A percentile compares a stretch with the other conserved stretches of the same genome.
phyloP scores from a whole-genome alignment of 768 basidiomycete genomes.

The Naganishia kalamii region DNA sequence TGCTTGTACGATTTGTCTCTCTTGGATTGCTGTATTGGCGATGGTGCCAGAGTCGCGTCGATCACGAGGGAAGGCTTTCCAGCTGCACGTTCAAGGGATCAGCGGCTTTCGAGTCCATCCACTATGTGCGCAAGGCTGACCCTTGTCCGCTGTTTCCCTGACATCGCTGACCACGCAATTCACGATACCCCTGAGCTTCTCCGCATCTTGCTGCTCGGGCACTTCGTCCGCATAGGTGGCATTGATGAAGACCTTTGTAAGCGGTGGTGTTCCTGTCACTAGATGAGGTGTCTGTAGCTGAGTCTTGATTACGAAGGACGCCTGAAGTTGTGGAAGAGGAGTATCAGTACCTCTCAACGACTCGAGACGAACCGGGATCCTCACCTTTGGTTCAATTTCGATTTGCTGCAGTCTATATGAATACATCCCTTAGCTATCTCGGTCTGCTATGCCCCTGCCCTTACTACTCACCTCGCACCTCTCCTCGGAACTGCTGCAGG shows the following conservation, averaged over 20 bases:
- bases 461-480: conserved; percentile 16
- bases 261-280: conserved; percentile 1
- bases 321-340: not conserved
- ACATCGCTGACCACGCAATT: conserved; percentile 20
- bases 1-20: conserved; percentile 23
- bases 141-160: conserved; percentile 18
- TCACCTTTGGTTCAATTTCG: conserved; percentile 16
- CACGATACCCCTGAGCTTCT: conserved; percentile 15
- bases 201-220: conserved; percentile 15
- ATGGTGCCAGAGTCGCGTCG: conserved; percentile 16
- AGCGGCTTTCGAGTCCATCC: not conserved
- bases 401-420: conserved; percentile 16
- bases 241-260: conserved; percentile 24
- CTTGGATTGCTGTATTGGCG: conserved; percentile 16
- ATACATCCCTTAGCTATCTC: not conserved
- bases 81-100: not conserved
- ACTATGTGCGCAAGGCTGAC: not conserved
- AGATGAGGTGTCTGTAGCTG: conserved; percentile 16
- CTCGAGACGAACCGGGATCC: not conserved
- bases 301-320: conserved; percentile 23
- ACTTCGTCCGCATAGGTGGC: conserved; percentile 17
- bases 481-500: conserved; percentile 3
- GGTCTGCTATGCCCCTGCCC: too few relatives aligned
- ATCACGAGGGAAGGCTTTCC: conserved; percentile 20
- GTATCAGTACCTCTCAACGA: not conserved